phyloP scores from a whole-genome alignment of 176 grass and related monocot species.

The Triticum aestivum region IWGSC_CS_RefSeq_v2.1 NC_057810.1:581572499-581572998 shows the following conservation, averaged over 20 bases:
- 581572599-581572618: too few relatives aligned
- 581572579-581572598: conserved; percentile 5
- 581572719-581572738: not conserved
- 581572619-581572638: conserved; percentile 24
- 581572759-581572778: not conserved
- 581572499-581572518: not conserved
- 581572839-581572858: conserved; percentile 56
- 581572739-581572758: conserved; percentile 4
- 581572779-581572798: not conserved
- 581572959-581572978: not conserved
- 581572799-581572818: conserved; percentile 48
- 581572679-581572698: conserved; percentile 34
- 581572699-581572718: not conserved
- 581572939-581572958: conserved; percentile 11
- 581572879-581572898: conserved; percentile 21
- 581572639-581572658: not conserved
- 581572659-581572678: not conserved
- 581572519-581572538: not conserved
- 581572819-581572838: conserved; percentile 33
- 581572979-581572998: too few relatives aligned
- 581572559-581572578: conserved; percentile 41
- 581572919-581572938: conserved; percentile 6
- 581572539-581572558: conserved; percentile 29
- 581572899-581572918: conserved; percentile 13
- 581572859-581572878: conserved; percentile 30